Conservation (phyloP, 2,329 filamentous ascomycete genomes). For the Cryphonectria nitschkei region DNA sequence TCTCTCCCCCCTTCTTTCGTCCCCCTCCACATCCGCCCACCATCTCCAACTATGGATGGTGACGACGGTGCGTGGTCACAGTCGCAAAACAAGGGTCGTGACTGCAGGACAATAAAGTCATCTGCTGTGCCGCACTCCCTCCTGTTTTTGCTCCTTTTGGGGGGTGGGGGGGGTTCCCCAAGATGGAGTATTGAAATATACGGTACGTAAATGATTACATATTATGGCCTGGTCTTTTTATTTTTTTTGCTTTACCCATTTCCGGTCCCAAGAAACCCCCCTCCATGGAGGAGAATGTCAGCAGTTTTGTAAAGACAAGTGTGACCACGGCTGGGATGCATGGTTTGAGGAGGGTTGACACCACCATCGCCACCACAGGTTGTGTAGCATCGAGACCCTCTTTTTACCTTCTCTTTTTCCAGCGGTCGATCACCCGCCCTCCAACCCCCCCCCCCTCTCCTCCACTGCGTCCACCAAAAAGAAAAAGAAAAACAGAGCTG, state of each 20-base stretch:
- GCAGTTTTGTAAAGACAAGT: background rate
- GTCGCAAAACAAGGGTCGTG: constrained; percentile 7
- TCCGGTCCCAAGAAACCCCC: too few relatives aligned
- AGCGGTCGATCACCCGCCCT: background rate
- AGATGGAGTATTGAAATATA: too few relatives aligned
- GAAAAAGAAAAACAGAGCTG: too few relatives aligned
- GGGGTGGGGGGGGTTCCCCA: too few relatives aligned
- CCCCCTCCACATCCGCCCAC: background rate
- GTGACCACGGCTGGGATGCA: too few relatives aligned
- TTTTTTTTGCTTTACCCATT: too few relatives aligned
- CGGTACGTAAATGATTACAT: background rate
- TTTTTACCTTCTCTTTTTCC: background rate
- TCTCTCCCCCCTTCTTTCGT: background rate
- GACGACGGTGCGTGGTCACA: background rate
- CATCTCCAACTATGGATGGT: background rate
- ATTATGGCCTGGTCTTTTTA: background rate
- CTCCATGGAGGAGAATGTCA: background rate
- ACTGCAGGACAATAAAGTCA: constrained; percentile 19
- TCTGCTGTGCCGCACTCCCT: constrained; percentile 4
- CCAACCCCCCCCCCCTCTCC: too few relatives aligned
- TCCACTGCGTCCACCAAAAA: too few relatives aligned
- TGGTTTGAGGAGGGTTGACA: background rate
- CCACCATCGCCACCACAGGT: background rate
- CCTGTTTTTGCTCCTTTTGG: too few relatives aligned
- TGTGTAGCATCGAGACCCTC: constrained; percentile 2